phyloP scores from a whole-genome alignment of 148 eudicot genomes.

The Rhododendron henanense region DNA sequence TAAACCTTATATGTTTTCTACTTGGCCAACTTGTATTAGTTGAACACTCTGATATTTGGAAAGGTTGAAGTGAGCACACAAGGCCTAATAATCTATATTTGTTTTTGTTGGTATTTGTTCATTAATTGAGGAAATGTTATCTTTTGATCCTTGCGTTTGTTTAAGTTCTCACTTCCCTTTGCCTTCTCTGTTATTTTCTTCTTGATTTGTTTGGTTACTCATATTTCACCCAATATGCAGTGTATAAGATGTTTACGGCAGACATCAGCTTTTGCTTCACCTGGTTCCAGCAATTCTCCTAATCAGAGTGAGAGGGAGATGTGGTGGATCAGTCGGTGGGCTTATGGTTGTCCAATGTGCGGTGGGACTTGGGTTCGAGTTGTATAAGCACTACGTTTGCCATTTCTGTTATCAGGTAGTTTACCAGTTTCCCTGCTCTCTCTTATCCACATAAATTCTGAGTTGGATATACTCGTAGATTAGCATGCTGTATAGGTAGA shows the following conservation, averaged over 20 bases:
- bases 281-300: constrained; percentile 39
- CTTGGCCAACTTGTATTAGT: not conserved
- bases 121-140: not conserved
- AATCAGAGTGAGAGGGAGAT: constrained; percentile 68
- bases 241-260: constrained; percentile 97
- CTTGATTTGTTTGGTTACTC: not conserved
- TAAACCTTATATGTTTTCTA: not conserved
- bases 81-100: not conserved
- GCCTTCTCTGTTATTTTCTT: not conserved
- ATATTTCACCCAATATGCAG: constrained; percentile 37
- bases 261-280: constrained; percentile 75
- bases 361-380: constrained; percentile 98
- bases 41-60: not conserved
- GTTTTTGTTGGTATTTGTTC: not conserved
- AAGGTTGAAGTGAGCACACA: not conserved
- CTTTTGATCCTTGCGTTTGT: not conserved
- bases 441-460: not conserved
- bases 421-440: not conserved
- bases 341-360: constrained; percentile 91
- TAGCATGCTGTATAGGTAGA: not conserved
- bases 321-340: constrained; percentile 99
- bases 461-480: not conserved
- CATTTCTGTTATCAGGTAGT: constrained; percentile 4
- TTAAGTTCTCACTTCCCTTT: not conserved
- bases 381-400: constrained; percentile 35